A percentile compares a stretch with the other conserved stretches of the same genome.
phyloP scores from a whole-genome alignment of 768 basidiomycete genomes.

The Leccinum rimulosum region DNA sequence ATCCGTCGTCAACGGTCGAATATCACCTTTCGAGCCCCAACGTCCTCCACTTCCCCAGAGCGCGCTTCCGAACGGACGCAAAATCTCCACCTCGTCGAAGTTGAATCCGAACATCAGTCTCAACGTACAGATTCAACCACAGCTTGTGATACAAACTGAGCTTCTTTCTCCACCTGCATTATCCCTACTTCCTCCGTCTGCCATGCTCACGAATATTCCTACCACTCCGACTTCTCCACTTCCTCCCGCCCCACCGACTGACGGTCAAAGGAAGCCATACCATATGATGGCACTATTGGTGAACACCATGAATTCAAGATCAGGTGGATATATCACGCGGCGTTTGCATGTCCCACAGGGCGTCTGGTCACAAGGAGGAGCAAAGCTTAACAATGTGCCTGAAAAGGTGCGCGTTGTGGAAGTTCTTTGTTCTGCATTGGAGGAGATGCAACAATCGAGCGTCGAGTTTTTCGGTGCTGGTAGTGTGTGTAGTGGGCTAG shows the following conservation, averaged over 20 bases:
- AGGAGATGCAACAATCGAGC: conserved; percentile 72
- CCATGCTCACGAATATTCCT: conserved; percentile 56
- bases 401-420: conserved; percentile 88
- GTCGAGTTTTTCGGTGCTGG: conserved; percentile 76
- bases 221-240: conserved; percentile 77
- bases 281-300: conserved; percentile 84
- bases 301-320: conserved; percentile 71
- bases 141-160: conserved; percentile 51
- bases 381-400: conserved; percentile 74
- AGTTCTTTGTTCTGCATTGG: conserved; percentile 73
- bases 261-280: conserved; percentile 80
- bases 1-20: conserved; percentile 49
- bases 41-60: conserved; percentile 51
- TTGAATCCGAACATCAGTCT: conserved; percentile 45
- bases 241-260: conserved; percentile 67
- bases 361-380: conserved; percentile 90
- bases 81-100: conserved; percentile 61
- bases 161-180: conserved; percentile 39
- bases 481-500: conserved; percentile 71
- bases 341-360: conserved; percentile 84
- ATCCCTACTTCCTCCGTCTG: conserved; percentile 44
- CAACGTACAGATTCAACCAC: conserved; percentile 47
- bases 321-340: conserved; percentile 87
- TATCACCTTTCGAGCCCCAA: conserved; percentile 48
- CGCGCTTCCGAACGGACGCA: conserved; percentile 46